Base-by-base conservation (phyloP, 768 basidiomycete genomes). In the Tephrocybe sp. region DNA sequence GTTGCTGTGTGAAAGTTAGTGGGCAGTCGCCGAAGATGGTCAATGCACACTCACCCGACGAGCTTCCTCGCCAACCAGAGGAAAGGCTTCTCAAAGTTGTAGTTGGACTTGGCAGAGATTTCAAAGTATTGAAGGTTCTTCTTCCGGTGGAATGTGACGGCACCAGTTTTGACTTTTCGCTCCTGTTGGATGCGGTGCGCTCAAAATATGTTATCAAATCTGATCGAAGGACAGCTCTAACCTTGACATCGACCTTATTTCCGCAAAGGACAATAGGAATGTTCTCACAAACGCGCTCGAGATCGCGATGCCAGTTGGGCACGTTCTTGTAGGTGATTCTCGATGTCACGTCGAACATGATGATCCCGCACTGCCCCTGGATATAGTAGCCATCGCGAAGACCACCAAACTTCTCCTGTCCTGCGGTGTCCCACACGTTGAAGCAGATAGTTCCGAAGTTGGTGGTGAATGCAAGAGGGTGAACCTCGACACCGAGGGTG, bases 281-380 rank as follows among this genome's bases (percentile, higher is more conserved):
- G 78, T 93, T 97, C 78, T 99, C 97, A 74, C 97, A 99, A 48
- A 99, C 97, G 56, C 97, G 92, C 78, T 98, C 97, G 62, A 94
- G 89, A 71, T 99, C 97, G 66, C 97, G 90, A 80, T 98, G 96
- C 97, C 97, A 99, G 82, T 98, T 99, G 60, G 97, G 97, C 27
- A 99, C 97, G 69, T 98, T 98, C 81, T 98, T 98, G 80, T 99
- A 99, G 49, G 97, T 99, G 83, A 98, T 99, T 64, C 97, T 87
- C 47, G 97, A 97, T 52, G 97, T 98, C 57, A 98, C 96, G 64
- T 93, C 97, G 77, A 98, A 98, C 97, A 99, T 98, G 84, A 99
- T 98, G 79, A 99, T 98, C 62, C 97, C 97, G 66, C 94, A 98
- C 72, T 99, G 97, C 62, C 94, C 94, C 73, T 95, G 92, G 68